These are phyloP conservation scores for Ustilaginoidea virens DNA, from an alignment of 2,329 filamentous ascomycete genomes.

Conservation along the genomic window DNA sequence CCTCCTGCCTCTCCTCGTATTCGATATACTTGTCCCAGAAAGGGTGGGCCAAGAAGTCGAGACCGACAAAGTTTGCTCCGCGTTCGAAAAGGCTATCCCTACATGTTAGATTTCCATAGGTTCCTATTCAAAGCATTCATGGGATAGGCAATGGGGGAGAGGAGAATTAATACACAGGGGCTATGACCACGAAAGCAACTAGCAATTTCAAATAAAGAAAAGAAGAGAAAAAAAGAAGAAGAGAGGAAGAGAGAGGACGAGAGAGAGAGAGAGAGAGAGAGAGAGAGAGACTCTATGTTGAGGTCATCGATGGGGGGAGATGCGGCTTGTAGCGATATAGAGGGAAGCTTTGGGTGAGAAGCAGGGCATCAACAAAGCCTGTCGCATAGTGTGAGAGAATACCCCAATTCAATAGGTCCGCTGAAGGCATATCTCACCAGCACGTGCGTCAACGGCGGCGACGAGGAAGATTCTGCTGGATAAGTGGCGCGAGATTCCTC, in stretches of 20 bases:
- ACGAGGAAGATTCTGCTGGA: constrained; percentile 21
- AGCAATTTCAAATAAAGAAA: too few species aligned
- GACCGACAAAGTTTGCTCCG: constrained; percentile 66
- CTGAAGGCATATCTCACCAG: constrained; percentile 61
- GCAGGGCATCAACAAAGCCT: constrained; percentile 37
- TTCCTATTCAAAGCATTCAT: not conserved
- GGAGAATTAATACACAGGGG: constrained; percentile 42
- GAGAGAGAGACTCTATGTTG: constrained; percentile 10
- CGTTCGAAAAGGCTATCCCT: constrained; percentile 75
- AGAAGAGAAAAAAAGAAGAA: too few species aligned
- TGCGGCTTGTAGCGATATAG: constrained; percentile 13
- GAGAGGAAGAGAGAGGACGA: too few species aligned
- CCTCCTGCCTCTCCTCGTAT: constrained; percentile 82
- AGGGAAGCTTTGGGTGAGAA: constrained; percentile 23
- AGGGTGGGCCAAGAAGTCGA: constrained; percentile 86
- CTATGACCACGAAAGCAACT: constrained; percentile 34
- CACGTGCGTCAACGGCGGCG: constrained; percentile 22
- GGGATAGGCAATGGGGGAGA: constrained; percentile 8
- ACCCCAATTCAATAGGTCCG: constrained; percentile 40
- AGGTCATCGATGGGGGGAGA: constrained; percentile 17
- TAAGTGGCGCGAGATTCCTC: constrained; percentile 10
- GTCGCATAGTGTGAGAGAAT: constrained; percentile 50
- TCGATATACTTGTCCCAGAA: constrained; percentile 99
- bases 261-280: too few species aligned
- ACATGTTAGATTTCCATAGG: constrained; percentile 12